Base-by-base conservation (phyloP, 257 asterid species). In the Solanum sejunctum region DNA sequence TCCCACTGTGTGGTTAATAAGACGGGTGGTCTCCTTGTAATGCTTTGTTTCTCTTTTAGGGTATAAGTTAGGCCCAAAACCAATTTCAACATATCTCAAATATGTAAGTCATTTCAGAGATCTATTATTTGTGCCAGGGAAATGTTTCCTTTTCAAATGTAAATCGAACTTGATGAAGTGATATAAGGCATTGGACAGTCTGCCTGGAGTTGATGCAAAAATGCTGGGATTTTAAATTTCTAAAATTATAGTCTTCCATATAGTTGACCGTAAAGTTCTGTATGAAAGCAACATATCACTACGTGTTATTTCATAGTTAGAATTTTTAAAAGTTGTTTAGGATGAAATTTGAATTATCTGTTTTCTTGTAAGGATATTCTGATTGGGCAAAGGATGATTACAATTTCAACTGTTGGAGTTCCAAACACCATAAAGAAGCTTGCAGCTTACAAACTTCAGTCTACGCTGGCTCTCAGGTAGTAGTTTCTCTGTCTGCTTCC, bases 371-470 rank as follows among this genome's bases (percentile, higher is more conserved):
- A 96, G 99, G 99, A 96, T 91, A 86, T 95, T 84, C 91, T 91
- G 91, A 96, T 96, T 81, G 99, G 99, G 84, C 99, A 96, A 89
- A 91, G 99, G 93, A 96, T 96, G 99, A 96, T 95, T 83, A 96
- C 99, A 72, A 96, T 96, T 87, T 95, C 99, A 16, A 95, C 99
- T 21, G 99, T 95, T 85, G 99, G 99, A 86, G 98, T 95, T 63
- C 98, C 98, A 84, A 96, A 95, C 91, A 96, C 98, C 80, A 96
- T 96, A 83, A 93, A 86, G 79, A 95, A 85, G 87, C 89, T 95
- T 89, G 98, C 99, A 84, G 86, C 98, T 85, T 89, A 93, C 95
- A 96, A 96, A 85, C 99, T 96, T 88, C 98, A 96, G 83, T 95
- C 98, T 21, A 95, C 99, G 39, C 88, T 96, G 90, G 98, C 99